Conservation (phyloP, 2,329 filamentous ascomycete species). For the Pseudocercospora cruenta region DNA sequence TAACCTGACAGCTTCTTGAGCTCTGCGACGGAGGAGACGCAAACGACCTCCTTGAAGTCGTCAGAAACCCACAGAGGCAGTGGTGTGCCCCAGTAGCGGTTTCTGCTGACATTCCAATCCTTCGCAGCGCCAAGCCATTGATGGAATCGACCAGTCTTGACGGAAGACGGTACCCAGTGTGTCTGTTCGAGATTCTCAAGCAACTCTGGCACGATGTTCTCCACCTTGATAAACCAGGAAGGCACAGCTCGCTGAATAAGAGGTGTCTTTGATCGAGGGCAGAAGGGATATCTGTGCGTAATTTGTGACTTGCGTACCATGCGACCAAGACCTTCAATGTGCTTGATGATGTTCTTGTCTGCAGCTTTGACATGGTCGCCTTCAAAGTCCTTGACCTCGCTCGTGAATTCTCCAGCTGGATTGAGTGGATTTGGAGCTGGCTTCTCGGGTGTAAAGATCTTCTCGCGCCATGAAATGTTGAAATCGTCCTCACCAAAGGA, state of each 20-base stretch:
- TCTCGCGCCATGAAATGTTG: slow-evolving; percentile 73
- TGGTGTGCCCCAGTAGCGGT: slow-evolving; percentile 94
- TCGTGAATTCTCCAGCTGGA: slow-evolving; percentile 77
- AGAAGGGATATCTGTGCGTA: slow-evolving; percentile 91
- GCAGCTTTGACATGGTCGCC: slow-evolving; percentile 90
- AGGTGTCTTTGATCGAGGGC: slow-evolving; percentile 91
- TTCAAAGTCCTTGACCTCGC: slow-evolving; percentile 75
- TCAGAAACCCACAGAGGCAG: slow-evolving; percentile 91
- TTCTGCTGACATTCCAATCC: slow-evolving; percentile 94
- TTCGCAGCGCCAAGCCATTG: slow-evolving; percentile 90
- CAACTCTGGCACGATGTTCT: slow-evolving; percentile 82
- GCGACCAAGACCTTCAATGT: slow-evolving; percentile 75
- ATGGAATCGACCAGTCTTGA: slow-evolving; percentile 88
- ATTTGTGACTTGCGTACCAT: slow-evolving; percentile 84
- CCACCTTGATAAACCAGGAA: slow-evolving; percentile 92
- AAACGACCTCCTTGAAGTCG: slow-evolving; percentile 83
- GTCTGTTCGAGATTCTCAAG: slow-evolving; percentile 86
- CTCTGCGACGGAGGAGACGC: slow-evolving; percentile 82
- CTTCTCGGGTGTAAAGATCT: slow-evolving; percentile 75
- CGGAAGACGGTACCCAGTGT: slow-evolving; percentile 87
- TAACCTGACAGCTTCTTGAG: slow-evolving; percentile 86
- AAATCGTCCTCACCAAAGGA: slow-evolving; percentile 98
- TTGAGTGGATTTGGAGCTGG: slow-evolving; percentile 91
- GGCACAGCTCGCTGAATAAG: slow-evolving; percentile 91
- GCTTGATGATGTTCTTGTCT: slow-evolving; percentile 90